phyloP scores from a whole-genome alignment of 1,284 basidiomycete species.

The Microbotryomycetes sp. region DNA sequence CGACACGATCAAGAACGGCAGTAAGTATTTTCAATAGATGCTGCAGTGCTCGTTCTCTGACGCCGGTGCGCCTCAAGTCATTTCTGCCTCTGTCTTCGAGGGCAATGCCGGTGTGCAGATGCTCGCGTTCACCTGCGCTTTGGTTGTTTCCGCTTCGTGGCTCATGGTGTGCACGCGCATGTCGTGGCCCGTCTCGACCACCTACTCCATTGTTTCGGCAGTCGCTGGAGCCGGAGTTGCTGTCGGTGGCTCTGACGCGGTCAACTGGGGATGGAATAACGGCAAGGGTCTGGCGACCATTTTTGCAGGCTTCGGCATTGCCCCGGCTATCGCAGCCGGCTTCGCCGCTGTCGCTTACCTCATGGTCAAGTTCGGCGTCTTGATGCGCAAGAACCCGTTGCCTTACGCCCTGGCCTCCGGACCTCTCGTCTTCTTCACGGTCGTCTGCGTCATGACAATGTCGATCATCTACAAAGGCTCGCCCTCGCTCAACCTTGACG shows the following conservation, averaged over 20 bases:
- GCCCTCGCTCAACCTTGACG: constrained; percentile 45
- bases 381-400: constrained; percentile 41
- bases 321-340: constrained; percentile 39
- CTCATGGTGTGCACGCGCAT: constrained; percentile 44
- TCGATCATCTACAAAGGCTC: constrained; percentile 44
- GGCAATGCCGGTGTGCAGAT: constrained; percentile 45
- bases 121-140: constrained; percentile 45
- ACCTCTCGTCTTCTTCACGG: constrained; percentile 45
- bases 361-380: constrained; percentile 43
- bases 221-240: constrained; percentile 48
- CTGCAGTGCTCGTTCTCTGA: too few species aligned
- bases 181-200: constrained; percentile 44
- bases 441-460: constrained; percentile 29
- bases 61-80: too few species aligned
- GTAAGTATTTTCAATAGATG: too few species aligned
- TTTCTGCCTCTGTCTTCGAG: constrained; percentile 41
- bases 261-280: constrained; percentile 49
- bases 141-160: constrained; percentile 40
- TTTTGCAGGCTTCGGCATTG: constrained; percentile 40
- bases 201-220: constrained; percentile 42
- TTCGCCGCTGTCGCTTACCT: constrained; percentile 46
- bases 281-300: constrained; percentile 45
- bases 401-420: constrained; percentile 40
- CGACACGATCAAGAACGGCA: constrained; percentile 47
- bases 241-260: constrained; percentile 41